Percentiles rank a stretch among this genome's conserved stretches.
These are phyloP conservation scores for Neocatenulostroma microsporum DNA, from an alignment of 2,329 filamentous ascomycete genomes.

Conservation along the genomic window DNA sequence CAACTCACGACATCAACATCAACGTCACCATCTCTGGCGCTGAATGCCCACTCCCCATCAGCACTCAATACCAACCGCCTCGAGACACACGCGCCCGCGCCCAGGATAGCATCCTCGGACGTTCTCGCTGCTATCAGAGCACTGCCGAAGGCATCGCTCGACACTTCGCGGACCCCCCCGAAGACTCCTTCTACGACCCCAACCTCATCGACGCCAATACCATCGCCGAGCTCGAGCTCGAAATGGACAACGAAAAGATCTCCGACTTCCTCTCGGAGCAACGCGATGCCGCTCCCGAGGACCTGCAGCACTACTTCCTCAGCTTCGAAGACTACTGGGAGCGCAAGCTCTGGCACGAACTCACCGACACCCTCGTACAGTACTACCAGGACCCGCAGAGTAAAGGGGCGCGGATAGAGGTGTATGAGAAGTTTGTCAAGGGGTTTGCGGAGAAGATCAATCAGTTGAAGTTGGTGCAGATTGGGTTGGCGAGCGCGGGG, in stretches of 20 bases:
- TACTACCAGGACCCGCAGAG: conserved; percentile 83
- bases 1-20: background rate
- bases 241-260: conserved; percentile 80
- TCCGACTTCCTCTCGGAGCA: conserved; percentile 86
- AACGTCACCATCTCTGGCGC: too few relatives aligned
- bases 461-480: conserved; percentile 88
- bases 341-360: conserved; percentile 97
- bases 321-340: conserved; percentile 97
- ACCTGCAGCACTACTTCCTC: conserved; percentile 80
- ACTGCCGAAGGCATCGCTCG: too few relatives aligned
- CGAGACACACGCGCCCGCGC: too few relatives aligned
- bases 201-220: too few relatives aligned
- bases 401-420: conserved; percentile 71
- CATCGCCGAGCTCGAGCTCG: too few relatives aligned
- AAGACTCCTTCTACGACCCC: too few relatives aligned
- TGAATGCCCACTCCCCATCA: too few relatives aligned
- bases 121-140: too few relatives aligned
- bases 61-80: too few relatives aligned
- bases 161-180: too few relatives aligned
- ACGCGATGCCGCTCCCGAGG: conserved; percentile 77
- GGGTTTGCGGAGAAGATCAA: conserved; percentile 99
- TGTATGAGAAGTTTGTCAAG: conserved; percentile 92
- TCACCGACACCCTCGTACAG: conserved; percentile 77
- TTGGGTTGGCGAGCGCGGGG: conserved; percentile 78
- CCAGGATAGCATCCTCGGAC: too few relatives aligned